Conservation (phyloP, 2,329 filamentous ascomycete species). For the Diplocarpon rosae region DNA sequence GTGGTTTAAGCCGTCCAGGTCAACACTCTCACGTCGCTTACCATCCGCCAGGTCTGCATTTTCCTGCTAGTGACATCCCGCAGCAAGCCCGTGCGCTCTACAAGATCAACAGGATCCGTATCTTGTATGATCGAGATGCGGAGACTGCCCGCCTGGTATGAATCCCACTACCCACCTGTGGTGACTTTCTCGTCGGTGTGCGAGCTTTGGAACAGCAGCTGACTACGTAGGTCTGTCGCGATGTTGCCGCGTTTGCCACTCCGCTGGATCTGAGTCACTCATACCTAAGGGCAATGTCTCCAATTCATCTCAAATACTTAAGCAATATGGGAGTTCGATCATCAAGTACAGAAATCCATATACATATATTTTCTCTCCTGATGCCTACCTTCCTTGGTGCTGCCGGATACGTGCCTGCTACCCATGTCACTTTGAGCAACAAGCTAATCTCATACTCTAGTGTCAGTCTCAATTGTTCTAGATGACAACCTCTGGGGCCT, state of each 20-base stretch:
- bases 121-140: conserved; percentile 74
- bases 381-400: too few relatives aligned
- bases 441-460: background rate
- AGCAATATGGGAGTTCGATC: conserved; percentile 78
- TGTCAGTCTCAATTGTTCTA: conserved; percentile 84
- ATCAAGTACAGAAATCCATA: conserved; percentile 38
- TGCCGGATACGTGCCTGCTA: too few relatives aligned
- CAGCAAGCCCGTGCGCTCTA: conserved; percentile 77
- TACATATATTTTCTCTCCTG: too few relatives aligned
- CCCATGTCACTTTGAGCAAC: background rate
- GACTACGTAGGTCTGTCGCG: conserved; percentile 47
- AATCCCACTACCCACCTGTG: background rate
- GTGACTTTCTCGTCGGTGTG: background rate
- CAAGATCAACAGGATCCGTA: conserved; percentile 75
- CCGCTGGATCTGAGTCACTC: conserved; percentile 75
- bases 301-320: conserved; percentile 77
- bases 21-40: too few relatives aligned
- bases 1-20: too few relatives aligned
- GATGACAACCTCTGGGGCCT: conserved; percentile 79
- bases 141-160: conserved; percentile 56
- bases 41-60: conserved; percentile 35
- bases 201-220: background rate
- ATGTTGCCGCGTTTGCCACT: conserved; percentile 55
- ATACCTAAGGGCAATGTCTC: conserved; percentile 80
- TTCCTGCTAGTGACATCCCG: conserved; percentile 76